Percentiles rank a stretch among this genome's conserved stretches.
Evolutionary conservation across 805 yeast genomes (phyloP).

Genomic region (Blastobotrys americana): DNA sequence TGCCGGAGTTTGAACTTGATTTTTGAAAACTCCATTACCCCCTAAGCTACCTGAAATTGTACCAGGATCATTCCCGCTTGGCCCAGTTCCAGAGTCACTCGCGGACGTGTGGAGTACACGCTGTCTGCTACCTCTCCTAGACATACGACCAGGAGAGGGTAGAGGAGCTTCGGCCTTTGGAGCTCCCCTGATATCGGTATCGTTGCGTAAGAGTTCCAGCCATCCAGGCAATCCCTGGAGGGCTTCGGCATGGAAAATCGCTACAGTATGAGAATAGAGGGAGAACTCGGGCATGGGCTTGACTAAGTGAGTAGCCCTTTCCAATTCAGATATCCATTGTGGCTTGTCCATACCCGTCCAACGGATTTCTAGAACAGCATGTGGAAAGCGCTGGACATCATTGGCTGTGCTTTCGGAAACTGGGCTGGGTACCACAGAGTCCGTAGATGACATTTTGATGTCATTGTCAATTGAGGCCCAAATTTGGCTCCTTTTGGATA

Average conservation of each 20-base stretch:
- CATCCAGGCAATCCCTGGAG: slow-evolving; percentile 35
- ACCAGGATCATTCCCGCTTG: neutral
- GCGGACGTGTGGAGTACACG: neutral
- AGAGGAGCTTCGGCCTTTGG: slow-evolving; percentile 27
- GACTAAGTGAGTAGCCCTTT: slow-evolving; percentile 40
- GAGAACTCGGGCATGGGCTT: slow-evolving; percentile 39
- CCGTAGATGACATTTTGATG: slow-evolving; percentile 14
- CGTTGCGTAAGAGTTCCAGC: slow-evolving; percentile 31
- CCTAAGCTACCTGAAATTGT: neutral
- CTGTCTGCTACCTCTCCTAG: neutral
- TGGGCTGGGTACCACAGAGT: slow-evolving; percentile 1
- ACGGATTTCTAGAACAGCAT: slow-evolving; percentile 42
- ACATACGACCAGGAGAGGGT: neutral
- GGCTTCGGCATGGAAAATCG: slow-evolving; percentile 27
- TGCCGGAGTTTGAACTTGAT: neutral
- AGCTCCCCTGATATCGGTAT: slow-evolving; percentile 40
- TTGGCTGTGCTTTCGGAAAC: slow-evolving; percentile 3
- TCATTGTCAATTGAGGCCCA: slow-evolving; percentile 35
- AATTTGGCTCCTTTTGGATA: slow-evolving; percentile 14
- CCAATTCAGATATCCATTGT: slow-evolving; percentile 33
- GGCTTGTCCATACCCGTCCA: slow-evolving; percentile 37
- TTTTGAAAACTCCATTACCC: neutral
- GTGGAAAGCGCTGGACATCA: slow-evolving; percentile 35
- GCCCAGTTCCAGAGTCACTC: neutral
- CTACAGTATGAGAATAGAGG: slow-evolving; percentile 32